Base-by-base conservation (phyloP, 2,329 filamentous ascomycete species). In the Tolypocladium pustulatum region DNA sequence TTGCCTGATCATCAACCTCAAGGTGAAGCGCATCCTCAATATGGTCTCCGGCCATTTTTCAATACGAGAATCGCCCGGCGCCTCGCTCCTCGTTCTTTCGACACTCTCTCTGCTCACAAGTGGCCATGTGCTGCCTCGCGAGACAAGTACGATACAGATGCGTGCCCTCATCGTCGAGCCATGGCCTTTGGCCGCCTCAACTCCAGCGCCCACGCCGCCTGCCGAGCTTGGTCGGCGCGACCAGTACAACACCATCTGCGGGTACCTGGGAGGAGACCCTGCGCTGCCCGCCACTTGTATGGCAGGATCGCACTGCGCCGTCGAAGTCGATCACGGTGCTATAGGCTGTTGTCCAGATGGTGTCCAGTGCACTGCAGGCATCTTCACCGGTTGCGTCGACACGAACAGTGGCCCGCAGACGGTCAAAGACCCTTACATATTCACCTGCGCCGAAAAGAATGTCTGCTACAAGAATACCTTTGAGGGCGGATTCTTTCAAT, bases 351-450 rank as follows among this genome's bases (percentile, higher is more conserved):
- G 82, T 65, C 81, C 82, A 0, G 74, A 84, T 63, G 67, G 68
- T 17, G 75, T 71, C 3, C 65, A 75, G 8, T 85, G 82, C 67
- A 80, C 78, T 1, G 72, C 74, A 4, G 82, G 82, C 57, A 77
- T 85, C 43, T 85, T 77, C 66, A 85, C 82, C 2, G 76, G 74
- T 43, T 85, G 82, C 60, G 79, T 83, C 49, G 82, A 85, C 64
- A 65, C 66, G 56, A 78, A 77, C 63, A 81, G 76, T 58, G 72
- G 72, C 4, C 71, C 76, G 1, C 79, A 81, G 65, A 78, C 75
- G 3, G 78, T 76, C 58, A 71, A 77, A 57, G 77, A 85, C 62
- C 81, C 82, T 0, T 84, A 83, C 60, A 72, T 84, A 37, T 84
- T 73, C 64, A 83, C 81, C 12, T 85, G 82, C 67, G 62, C 67